A percentile compares a stretch with the other conserved stretches of the same genome.
phyloP scores from a whole-genome alignment of 768 basidiomycete species.

The Agrocybe praecox region DNA sequence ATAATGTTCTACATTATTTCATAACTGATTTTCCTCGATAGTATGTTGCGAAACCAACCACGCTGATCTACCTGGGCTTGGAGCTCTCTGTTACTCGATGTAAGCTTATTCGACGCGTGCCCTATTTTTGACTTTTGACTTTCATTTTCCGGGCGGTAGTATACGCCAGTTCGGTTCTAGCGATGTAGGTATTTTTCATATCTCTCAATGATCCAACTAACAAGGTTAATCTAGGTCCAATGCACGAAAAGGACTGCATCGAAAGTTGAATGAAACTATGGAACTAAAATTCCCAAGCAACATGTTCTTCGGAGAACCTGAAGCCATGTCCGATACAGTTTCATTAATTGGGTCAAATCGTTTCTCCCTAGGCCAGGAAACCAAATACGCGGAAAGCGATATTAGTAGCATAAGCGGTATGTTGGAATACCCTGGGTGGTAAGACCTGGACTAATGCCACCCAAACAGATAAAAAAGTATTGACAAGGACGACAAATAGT shows the following conservation, averaged over 20 bases:
- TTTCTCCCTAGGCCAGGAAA: conserved; percentile 14
- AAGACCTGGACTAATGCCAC: neutral
- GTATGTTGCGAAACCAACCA: conserved; percentile 31
- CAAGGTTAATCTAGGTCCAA: conserved; percentile 19
- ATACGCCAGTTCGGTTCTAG: conserved; percentile 24
- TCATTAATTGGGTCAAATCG: conserved; percentile 12
- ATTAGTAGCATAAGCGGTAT: neutral
- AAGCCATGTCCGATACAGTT: conserved; percentile 10
- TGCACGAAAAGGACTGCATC: conserved; percentile 19
- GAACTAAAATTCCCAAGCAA: conserved; percentile 20
- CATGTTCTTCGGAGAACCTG: conserved; percentile 17
- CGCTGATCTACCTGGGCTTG: conserved; percentile 31
- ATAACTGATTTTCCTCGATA: conserved; percentile 4
- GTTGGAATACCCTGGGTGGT: too few relatives aligned
- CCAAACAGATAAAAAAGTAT: neutral
- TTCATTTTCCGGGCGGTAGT: conserved; percentile 20
- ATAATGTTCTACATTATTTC: too few relatives aligned
- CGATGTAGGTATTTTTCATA: conserved; percentile 13
- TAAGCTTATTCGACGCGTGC: conserved; percentile 12
- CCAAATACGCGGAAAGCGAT: conserved; percentile 13
- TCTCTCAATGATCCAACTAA: neutral
- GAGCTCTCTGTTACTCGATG: conserved; percentile 32
- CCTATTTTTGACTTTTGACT: neutral
- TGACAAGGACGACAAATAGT: neutral
- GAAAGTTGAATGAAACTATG: conserved; percentile 21